Conservation (phyloP, 1,139 yeast genomes). For the Geotrichum australiense region DNA sequence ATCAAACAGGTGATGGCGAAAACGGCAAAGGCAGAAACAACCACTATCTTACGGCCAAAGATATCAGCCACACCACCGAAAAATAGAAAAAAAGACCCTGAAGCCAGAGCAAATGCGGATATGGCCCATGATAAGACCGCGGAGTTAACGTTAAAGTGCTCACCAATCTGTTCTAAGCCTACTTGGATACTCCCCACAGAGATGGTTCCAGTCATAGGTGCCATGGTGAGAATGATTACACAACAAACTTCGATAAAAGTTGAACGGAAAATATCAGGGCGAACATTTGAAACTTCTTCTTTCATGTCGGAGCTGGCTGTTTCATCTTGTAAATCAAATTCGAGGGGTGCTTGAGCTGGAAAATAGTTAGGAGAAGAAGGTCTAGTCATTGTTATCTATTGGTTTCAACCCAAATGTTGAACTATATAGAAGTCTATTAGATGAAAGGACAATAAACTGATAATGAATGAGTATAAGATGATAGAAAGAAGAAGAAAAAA, state of each 20-base stretch:
- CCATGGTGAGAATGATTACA: constrained; percentile 34
- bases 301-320: constrained; percentile 1
- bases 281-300: constrained; percentile 1
- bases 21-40: constrained; percentile 32
- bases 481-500: too few species aligned
- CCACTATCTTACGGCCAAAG: constrained; percentile 38
- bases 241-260: constrained; percentile 26
- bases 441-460: too few species aligned
- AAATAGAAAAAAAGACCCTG: constrained; percentile 38
- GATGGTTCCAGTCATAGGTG: constrained; percentile 38
- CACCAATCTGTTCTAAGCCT: constrained; percentile 33
- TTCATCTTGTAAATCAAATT: too few species aligned
- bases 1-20: constrained; percentile 36
- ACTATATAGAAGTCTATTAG: too few species aligned
- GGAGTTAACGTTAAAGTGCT: constrained; percentile 34
- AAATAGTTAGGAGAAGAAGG: too few species aligned
- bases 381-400: too few species aligned
- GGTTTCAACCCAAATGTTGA: too few species aligned
- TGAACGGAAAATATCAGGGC: constrained; percentile 23
- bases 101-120: constrained; percentile 37
- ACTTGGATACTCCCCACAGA: constrained; percentile 36
- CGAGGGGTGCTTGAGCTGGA: too few species aligned
- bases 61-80: constrained; percentile 43
- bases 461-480: too few species aligned
- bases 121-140: constrained; percentile 41